Evolutionary conservation across 805 yeast genomes (phyloP), one percentile per base, ranked within the genome.

Genomic region (Candida ipomoeae): DNA sequence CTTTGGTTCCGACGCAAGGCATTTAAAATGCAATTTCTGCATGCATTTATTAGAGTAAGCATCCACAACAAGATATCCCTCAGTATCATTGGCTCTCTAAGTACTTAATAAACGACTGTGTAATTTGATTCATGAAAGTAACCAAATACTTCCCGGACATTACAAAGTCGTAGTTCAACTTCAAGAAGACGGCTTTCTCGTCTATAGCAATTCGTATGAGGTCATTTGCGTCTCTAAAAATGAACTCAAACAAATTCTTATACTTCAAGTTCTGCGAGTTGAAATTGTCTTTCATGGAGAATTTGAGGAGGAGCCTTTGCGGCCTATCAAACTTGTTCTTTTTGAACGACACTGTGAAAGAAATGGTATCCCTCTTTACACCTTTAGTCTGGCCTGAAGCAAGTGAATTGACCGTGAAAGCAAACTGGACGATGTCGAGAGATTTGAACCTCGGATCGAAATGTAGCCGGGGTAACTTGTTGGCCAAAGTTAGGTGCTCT

Each of bases 81-180:
- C 8, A 15, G 7, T 3, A n/a, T 36, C 23, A 42, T 36, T 32
- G 23, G 38, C 35, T 37, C 20, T 44, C 40, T 13, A 44, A 44
- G 13, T 23, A 44, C 39, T 34, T 44, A 10, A 36, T n/a, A 17
- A 44, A 44, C 14, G 46, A 44, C 13, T 66, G 61, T 5, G 69
- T 60, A 14, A 72, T 63, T 44, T 62, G 62, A 6, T 54, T 49
- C 68, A 72, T 64, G 38, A 70, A 59, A 23, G 65, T 62, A 40
- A 66, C 62, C 35, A 70, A 58, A 29, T 63, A 48, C 13, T 50
- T 46, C 10, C 63, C 49, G 36, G 63, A 62, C 26, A 70, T 62
- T 48, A 72, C 64, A 48, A 68, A 71, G 51, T 72, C 77, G 46
- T 69, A 70, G 54, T 70, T 70, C 51, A 72, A 65, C 51, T 68